Percentiles rank a stretch among this genome's conserved stretches.
Evolutionary conservation across 129 eudicot genomes (phyloP).

Genomic region (Ambrosia trifida): DNA sequence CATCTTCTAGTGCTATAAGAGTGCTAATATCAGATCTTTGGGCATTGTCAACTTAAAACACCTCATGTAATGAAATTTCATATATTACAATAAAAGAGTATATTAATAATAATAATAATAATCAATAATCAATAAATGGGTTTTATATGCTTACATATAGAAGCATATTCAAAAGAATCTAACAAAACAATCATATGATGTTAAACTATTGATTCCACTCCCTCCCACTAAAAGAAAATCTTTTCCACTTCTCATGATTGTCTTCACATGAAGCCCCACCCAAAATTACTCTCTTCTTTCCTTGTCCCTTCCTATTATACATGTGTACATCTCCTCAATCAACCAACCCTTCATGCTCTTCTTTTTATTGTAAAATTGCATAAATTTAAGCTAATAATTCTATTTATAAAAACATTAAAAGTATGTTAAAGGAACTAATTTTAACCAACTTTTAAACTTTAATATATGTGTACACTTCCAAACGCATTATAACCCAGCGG

Average conservation of each 20-base stretch:
- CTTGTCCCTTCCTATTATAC: constrained; percentile 33
- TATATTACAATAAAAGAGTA: neutral
- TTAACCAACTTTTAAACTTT: neutral
- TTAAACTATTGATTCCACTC: constrained; percentile 29
- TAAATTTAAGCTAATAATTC: constrained; percentile 4
- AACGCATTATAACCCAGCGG: too few relatives aligned
- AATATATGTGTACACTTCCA: neutral
- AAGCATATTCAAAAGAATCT: constrained; percentile 27
- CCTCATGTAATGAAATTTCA: neutral
- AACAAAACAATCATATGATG: constrained; percentile 6
- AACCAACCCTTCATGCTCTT: constrained; percentile 14
- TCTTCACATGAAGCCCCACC: constrained; percentile 34
- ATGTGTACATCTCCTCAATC: constrained; percentile 28
- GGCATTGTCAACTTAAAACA: too few relatives aligned
- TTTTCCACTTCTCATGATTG: constrained; percentile 35
- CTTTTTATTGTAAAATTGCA: neutral
- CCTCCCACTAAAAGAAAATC: constrained; percentile 32
- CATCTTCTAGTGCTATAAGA: too few relatives aligned
- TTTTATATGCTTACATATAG: neutral
- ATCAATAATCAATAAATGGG: neutral
- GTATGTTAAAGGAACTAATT: neutral
- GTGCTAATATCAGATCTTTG: too few relatives aligned
- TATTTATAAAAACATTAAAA: neutral
- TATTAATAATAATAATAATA: neutral
- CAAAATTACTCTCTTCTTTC: constrained; percentile 20